Conservation (phyloP, 768 basidiomycete genomes). For the Kwoniella shandongensis region DNA sequence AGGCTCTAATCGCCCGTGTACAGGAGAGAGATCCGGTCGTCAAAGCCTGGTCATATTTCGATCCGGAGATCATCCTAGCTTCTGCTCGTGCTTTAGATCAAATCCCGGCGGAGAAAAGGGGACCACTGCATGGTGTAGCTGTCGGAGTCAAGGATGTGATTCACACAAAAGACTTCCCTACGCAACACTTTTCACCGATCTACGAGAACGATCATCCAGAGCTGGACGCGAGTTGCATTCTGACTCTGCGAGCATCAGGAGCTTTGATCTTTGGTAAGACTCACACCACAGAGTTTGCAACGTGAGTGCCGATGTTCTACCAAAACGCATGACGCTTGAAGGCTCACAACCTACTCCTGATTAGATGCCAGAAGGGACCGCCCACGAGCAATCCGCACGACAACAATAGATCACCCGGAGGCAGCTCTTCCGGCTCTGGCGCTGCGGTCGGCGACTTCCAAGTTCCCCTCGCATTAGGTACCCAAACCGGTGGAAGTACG, state of each 20-base stretch:
- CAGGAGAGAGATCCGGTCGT: conserved; percentile 34
- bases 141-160: conserved; percentile 49
- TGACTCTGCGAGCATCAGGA: conserved; percentile 32
- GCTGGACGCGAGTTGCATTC: conserved; percentile 38
- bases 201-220: conserved; percentile 31
- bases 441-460: conserved; percentile 25
- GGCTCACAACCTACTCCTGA: neutral
- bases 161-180: conserved; percentile 30
- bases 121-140: conserved; percentile 41
- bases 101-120: conserved; percentile 27
- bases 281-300: conserved; percentile 43
- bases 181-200: conserved; percentile 37
- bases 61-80: conserved; percentile 25
- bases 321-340: neutral
- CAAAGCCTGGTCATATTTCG: conserved; percentile 40
- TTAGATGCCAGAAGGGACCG: conserved; percentile 21
- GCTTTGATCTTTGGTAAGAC: conserved; percentile 47
- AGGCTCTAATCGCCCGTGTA: conserved; percentile 31
- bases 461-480: conserved; percentile 19
- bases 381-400: conserved; percentile 25
- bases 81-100: conserved; percentile 34
- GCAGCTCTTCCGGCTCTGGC: conserved; percentile 22
- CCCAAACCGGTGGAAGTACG: conserved; percentile 25
- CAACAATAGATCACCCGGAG: conserved; percentile 14
- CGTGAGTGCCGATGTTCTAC: neutral